Evolutionary conservation across 108 stramenopile genomes (phyloP).

Genomic region (Cyclotella atomus): DNA sequence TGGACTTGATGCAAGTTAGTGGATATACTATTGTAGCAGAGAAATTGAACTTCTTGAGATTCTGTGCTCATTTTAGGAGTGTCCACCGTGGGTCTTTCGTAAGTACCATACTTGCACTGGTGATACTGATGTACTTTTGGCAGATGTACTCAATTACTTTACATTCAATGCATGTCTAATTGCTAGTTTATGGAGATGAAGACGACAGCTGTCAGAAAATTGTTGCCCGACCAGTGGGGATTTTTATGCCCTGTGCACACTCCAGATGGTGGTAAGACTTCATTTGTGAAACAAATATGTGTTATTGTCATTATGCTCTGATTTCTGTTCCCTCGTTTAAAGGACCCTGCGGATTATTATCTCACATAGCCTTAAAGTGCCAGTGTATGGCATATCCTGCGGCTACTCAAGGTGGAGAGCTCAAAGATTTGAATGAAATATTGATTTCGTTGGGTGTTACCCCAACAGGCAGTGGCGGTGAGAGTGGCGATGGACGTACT

Average conservation of each 20-base stretch:
- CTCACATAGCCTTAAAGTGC: conserved; percentile 91
- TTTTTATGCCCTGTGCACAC: conserved; percentile 99
- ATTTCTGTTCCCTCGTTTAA: too few relatives aligned
- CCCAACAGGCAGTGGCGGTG: conserved; percentile 70
- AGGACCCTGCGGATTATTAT: conserved; percentile 96
- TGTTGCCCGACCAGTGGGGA: conserved; percentile 98
- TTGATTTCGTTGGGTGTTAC: conserved; percentile 73
- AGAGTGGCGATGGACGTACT: conserved; percentile 66
- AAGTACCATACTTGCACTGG: too few relatives aligned
- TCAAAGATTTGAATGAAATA: conserved; percentile 65
- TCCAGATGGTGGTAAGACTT: conserved; percentile 86
- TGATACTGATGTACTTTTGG: conserved; percentile 50
- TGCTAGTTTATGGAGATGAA: conserved; percentile 94
- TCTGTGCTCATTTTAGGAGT: conserved; percentile 96
- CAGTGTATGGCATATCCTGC: conserved; percentile 71
- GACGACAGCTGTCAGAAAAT: conserved; percentile 97
- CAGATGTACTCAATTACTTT: background rate
- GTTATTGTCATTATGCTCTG: too few relatives aligned
- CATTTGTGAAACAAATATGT: too few relatives aligned
- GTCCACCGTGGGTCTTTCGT: conserved; percentile 98
- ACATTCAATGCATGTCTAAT: too few relatives aligned
- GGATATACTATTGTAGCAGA: conserved; percentile 99
- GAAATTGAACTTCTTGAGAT: conserved; percentile 94
- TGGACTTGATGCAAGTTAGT: conserved; percentile 98
- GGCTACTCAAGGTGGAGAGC: conserved; percentile 43